These are phyloP conservation scores for Leishmania mexicana DNA, from an alignment of 208 protist species.

Conservation along the genomic window DNA sequence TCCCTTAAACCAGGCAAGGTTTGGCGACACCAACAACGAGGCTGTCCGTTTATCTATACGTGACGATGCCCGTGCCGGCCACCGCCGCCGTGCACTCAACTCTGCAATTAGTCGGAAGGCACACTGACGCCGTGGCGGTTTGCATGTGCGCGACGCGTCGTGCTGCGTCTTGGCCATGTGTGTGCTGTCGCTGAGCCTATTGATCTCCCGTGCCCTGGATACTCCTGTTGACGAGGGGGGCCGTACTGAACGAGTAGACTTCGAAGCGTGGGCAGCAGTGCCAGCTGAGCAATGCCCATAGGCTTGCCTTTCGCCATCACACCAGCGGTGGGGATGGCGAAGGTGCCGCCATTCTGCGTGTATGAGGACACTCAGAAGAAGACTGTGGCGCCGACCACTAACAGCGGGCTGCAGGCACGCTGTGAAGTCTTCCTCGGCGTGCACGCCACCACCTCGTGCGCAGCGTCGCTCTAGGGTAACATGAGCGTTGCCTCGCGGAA, in stretches of 20 bases:
- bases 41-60: too few species aligned
- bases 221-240: slow-evolving; percentile 3
- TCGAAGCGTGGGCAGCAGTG: slow-evolving; percentile 10
- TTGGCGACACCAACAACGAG: not conserved
- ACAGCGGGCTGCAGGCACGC: slow-evolving; percentile 7
- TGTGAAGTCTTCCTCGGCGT: slow-evolving; percentile 28
- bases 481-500: not conserved
- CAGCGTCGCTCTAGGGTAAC: not conserved
- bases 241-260: slow-evolving; percentile 8
- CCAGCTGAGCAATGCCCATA: slow-evolving; percentile 8
- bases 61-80: not conserved
- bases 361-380: slow-evolving; percentile 6
- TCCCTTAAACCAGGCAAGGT: not conserved
- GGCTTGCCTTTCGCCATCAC: slow-evolving; percentile 18
- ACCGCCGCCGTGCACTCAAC: slow-evolving; percentile 21
- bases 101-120: slow-evolving; percentile 8
- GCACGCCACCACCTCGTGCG: slow-evolving; percentile 15
- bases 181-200: slow-evolving; percentile 16
- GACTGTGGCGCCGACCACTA: not conserved
- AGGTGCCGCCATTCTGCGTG: slow-evolving; percentile 14
- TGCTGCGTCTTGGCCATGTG: slow-evolving; percentile 22
- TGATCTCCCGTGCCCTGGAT: not conserved
- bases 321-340: slow-evolving; percentile 3
- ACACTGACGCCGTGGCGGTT: not conserved
- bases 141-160: slow-evolving; percentile 13